Base-by-base conservation (phyloP, 768 basidiomycete genomes). In the Trichaptum fuscoviolaceum region DNA sequence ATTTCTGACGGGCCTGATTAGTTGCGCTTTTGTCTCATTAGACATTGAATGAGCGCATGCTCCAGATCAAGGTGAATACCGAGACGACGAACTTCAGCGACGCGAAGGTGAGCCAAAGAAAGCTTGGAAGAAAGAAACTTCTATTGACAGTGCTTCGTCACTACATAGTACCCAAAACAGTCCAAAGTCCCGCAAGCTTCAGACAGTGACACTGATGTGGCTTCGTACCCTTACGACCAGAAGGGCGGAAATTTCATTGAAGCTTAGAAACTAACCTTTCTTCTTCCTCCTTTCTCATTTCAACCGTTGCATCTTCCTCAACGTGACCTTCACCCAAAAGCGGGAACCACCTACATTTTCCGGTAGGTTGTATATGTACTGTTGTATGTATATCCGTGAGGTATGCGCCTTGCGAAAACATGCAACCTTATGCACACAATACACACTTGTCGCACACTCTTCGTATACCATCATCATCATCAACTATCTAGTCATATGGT, bases 11-110 rank as follows among this genome's bases (percentile, higher is more conserved):
- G 30, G 8, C 30, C 42, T 12, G 15, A 4, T 52, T 4, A 20
- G 10, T 52, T 52, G 15, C 15, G 20, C 58, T 17, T 20, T 52
- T 52, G 3, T 6, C 42, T 52, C 42, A 52, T 52, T 20, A 52
- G 42, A 52, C 42, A 4, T 20, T 52, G 15, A 52, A 52, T 20
- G 25, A 61, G 23, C 59, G 23, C 24, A 34, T 61, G 59, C 23
- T 61, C 12, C 30, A 25, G 15, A 34, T 61, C 30, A 61, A 61
- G 30, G 59, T 61, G 25, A 34, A 61, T 24, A 61, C 59, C 7
- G 59, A 61, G 59, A 61, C 59, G 59, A 61, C 59, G 12, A 25
- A 34, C 59, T 52, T 15, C 15, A 52, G 42, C 10, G 42, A 52
- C 20, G 20, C 42, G 42, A 52, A 52, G 42, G 42, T 52, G 20